These are phyloP conservation scores for Biancaea sappan DNA, from an alignment of 306 rosid species.

Conservation along the genomic window DNA sequence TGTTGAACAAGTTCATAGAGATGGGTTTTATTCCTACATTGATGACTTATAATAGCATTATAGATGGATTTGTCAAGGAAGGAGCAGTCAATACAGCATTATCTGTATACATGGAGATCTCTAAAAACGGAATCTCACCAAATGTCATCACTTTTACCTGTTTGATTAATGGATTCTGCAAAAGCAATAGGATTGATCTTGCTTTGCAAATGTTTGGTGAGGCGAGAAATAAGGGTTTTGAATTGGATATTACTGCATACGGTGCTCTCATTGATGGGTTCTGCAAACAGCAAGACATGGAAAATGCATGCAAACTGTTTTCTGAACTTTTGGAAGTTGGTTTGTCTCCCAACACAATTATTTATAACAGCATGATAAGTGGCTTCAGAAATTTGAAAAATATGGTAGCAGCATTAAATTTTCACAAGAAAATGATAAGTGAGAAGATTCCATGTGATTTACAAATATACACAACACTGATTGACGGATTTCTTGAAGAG, in stretches of 20 bases:
- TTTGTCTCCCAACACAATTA: slow-evolving; percentile 63
- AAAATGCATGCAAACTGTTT: slow-evolving; percentile 56
- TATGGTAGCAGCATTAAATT: slow-evolving; percentile 64
- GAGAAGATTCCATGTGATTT: slow-evolving; percentile 66
- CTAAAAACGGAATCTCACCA: slow-evolving; percentile 60
- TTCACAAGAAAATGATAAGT: slow-evolving; percentile 61
- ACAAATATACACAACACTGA: slow-evolving; percentile 65
- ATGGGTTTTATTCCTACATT: slow-evolving; percentile 59
- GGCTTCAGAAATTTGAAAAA: slow-evolving; percentile 66
- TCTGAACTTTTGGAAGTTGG: slow-evolving; percentile 67
- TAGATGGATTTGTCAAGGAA: slow-evolving; percentile 68
- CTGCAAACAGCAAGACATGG: slow-evolving; percentile 76
- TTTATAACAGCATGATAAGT: slow-evolving; percentile 69
- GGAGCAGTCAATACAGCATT: slow-evolving; percentile 59
- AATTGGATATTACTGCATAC: slow-evolving; percentile 63
- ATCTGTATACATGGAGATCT: slow-evolving; percentile 55
- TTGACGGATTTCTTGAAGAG: slow-evolving; percentile 57
- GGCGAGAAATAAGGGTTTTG: slow-evolving; percentile 59
- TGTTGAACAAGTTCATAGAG: slow-evolving; percentile 48
- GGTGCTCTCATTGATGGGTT: slow-evolving; percentile 62
- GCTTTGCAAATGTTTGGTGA: slow-evolving; percentile 66
- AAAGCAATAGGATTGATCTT: slow-evolving; percentile 57
- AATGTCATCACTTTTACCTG: slow-evolving; percentile 66
- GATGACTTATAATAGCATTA: slow-evolving; percentile 66
- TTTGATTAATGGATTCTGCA: slow-evolving; percentile 69